Evolutionary conservation across 2,329 filamentous ascomycete species (phyloP).

Genomic region (Colletotrichum sp.): DNA sequence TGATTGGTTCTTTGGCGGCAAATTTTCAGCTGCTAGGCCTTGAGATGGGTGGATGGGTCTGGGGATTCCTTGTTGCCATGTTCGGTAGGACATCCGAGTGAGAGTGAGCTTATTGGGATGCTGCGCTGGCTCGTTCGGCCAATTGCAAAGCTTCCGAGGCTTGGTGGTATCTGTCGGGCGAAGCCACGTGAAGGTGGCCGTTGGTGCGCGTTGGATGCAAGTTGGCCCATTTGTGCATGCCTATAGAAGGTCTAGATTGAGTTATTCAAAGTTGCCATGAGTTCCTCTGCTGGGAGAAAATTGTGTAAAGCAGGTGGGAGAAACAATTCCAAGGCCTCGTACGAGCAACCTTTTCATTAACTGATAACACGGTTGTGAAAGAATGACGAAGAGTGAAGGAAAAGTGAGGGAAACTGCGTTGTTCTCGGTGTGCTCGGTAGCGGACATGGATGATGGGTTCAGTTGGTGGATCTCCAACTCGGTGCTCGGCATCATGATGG

Average conservation of each 20-base stretch:
- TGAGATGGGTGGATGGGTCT: not conserved
- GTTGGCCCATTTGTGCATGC: not conserved
- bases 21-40: conserved; percentile 1
- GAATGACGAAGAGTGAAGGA: too few species aligned
- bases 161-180: not conserved
- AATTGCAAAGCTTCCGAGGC: not conserved
- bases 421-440: not conserved
- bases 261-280: not conserved
- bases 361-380: not conserved
- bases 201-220: not conserved
- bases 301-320: fast-evolving
- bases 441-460: not conserved
- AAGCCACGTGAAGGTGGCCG: not conserved
- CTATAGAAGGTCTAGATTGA: not conserved
- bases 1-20: not conserved
- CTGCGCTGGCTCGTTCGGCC: not conserved
- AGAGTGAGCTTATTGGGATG: not conserved
- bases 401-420: not conserved
- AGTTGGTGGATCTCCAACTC: not conserved
- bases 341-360: fast-evolving
- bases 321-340: not conserved
- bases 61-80: not conserved
- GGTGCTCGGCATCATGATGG: not conserved
- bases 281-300: fast-evolving
- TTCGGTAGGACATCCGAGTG: not conserved